Conservation (phyloP, 805 yeast species). For the Metschnikowia peoriensis region DNA sequence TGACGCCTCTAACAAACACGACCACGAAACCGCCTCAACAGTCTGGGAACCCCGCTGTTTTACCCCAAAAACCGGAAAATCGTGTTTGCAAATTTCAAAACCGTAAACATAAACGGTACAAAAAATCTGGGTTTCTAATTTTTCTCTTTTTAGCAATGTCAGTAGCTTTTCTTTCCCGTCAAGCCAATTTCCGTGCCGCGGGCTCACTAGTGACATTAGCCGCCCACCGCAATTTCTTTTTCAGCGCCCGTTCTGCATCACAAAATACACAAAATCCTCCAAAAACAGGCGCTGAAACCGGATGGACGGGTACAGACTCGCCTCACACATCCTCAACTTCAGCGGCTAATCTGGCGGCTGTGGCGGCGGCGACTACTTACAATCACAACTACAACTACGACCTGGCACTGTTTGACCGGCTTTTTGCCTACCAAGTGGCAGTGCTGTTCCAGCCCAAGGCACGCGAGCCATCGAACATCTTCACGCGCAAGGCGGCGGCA, state of each 20-base stretch:
- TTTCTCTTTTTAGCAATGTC: conserved; percentile 10
- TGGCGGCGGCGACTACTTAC: conserved; percentile 15
- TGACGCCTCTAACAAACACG: no score
- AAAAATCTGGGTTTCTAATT: no score
- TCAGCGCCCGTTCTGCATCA: conserved; percentile 5
- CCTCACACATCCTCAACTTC: neutral
- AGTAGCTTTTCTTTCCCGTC: conserved; percentile 2
- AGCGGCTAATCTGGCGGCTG: neutral
- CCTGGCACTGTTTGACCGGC: conserved; percentile 18
- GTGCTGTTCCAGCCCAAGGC: conserved; percentile 77
- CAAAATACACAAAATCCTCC: conserved; percentile 9
- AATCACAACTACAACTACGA: conserved; percentile 24
- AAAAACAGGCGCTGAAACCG: conserved; percentile 14
- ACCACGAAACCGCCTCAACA: no score
- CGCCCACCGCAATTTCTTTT: conserved; percentile 9
- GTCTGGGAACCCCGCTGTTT: no score
- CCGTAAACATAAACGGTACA: no score
- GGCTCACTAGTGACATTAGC: neutral
- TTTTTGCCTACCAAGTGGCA: conserved; percentile 50
- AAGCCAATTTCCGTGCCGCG: neutral
- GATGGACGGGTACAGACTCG: conserved; percentile 16
- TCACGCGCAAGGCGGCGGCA: conserved; percentile 26
- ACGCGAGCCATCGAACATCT: conserved; percentile 50
- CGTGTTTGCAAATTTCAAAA: no score
- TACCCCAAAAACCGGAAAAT: no score